These are phyloP conservation scores for Boletellus emodensis DNA, from an alignment of 768 basidiomycete genomes.

Conservation along the genomic window DNA sequence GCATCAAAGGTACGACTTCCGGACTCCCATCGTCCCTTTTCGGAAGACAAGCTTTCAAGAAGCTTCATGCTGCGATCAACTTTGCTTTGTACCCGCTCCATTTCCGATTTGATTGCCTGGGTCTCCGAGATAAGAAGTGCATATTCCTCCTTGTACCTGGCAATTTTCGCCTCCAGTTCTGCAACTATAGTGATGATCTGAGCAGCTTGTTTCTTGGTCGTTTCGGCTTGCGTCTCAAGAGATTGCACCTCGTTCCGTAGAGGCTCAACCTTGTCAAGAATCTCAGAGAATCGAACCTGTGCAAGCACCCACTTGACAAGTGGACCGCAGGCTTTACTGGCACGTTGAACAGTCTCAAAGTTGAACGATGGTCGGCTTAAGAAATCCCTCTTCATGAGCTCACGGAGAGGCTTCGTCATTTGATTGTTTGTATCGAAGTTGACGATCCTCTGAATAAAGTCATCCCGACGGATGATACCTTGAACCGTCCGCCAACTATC, in stretches of 20 bases:
- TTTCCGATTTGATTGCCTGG: conserved; percentile 94
- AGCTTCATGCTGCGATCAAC: conserved; percentile 97
- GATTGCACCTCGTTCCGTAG: conserved; percentile 93
- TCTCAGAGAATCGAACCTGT: conserved; percentile 95
- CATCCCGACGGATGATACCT: conserved; percentile 91
- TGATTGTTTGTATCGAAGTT: conserved; percentile 89
- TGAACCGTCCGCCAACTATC: conserved; percentile 97
- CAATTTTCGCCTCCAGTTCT: conserved; percentile 90
- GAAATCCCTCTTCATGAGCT: conserved; percentile 90
- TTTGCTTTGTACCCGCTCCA: conserved; percentile 96
- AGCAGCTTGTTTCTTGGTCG: conserved; percentile 89
- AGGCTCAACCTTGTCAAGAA: conserved; percentile 94
- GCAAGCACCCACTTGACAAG: conserved; percentile 98
- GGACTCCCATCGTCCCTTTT: conserved; percentile 89
- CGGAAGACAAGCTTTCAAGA: conserved; percentile 90
- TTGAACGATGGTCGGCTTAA: conserved; percentile 87
- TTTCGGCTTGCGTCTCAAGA: conserved; percentile 87
- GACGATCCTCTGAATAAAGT: conserved; percentile 94
- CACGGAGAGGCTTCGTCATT: conserved; percentile 87
- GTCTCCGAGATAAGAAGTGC: conserved; percentile 95
- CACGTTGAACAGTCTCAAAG: conserved; percentile 92
- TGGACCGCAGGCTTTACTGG: conserved; percentile 95
- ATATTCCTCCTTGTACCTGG: conserved; percentile 94
- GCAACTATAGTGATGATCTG: conserved; percentile 90
- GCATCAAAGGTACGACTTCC: conserved; percentile 94